Evolutionary conservation across 345 rosid genomes (phyloP).

Genomic region (Erysimum cheiranthoides): DNA sequence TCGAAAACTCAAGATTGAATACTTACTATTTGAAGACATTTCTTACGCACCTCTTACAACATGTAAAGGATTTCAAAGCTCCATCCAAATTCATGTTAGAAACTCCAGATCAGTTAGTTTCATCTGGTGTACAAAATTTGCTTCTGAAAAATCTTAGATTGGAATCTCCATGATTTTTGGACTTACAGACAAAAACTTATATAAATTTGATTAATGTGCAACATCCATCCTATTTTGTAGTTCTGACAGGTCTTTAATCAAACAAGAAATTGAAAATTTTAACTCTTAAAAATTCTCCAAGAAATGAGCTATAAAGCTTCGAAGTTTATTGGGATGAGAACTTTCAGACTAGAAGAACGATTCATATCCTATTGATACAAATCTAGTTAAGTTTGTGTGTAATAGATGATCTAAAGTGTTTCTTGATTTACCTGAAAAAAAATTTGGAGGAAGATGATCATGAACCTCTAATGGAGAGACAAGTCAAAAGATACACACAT

Average conservation of each 20-base stretch:
- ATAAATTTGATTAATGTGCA: not conserved
- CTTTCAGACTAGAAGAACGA: not conserved
- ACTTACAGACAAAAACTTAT: not conserved
- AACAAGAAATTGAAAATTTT: not conserved
- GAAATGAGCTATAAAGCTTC: not conserved
- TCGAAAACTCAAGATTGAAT: too few relatives aligned
- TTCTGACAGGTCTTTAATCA: not conserved
- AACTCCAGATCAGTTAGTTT: too few relatives aligned
- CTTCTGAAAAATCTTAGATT: not conserved
- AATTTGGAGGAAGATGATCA: constrained; percentile 31
- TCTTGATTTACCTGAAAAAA: constrained; percentile 29
- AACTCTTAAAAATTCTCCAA: not conserved
- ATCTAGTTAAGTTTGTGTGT: not conserved
- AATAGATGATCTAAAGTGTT: not conserved
- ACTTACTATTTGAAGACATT: too few relatives aligned
- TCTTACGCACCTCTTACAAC: too few relatives aligned
- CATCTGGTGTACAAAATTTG: not conserved
- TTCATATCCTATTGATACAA: not conserved
- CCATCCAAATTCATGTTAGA: too few relatives aligned
- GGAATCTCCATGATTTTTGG: not conserved
- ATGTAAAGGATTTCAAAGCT: too few relatives aligned
- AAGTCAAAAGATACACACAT: too few relatives aligned
- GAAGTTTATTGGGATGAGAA: not conserved
- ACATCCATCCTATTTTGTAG: not conserved
- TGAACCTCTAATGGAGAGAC: constrained; percentile 22